phyloP scores from a whole-genome alignment of 1,284 basidiomycete genomes.

The Caloboletus firmus region DNA sequence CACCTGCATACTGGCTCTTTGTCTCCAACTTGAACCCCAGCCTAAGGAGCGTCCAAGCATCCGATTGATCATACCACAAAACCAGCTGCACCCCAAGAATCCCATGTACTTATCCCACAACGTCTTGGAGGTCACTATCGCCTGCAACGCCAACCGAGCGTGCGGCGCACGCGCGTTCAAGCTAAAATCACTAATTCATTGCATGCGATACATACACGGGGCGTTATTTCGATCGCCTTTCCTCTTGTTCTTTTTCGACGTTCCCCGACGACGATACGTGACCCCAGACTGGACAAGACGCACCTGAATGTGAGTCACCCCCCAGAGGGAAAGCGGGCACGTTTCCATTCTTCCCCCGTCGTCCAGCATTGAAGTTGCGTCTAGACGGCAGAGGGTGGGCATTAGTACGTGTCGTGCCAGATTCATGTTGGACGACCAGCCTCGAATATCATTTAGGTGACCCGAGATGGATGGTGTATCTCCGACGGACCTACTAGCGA shows the following conservation, averaged over 20 bases:
- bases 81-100: not conserved
- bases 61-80: not conserved
- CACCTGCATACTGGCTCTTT: no score
- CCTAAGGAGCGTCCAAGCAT: not conserved
- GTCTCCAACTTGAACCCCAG: no score
- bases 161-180: not conserved
- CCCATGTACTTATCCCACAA: not conserved
- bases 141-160: slow-evolving; percentile 20
- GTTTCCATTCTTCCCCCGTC: not conserved
- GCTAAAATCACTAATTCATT: slow-evolving; percentile 16
- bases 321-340: slow-evolving; percentile 16
- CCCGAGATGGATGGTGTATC: slow-evolving; percentile 4
- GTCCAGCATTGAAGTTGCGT: not conserved
- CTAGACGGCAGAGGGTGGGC: not conserved
- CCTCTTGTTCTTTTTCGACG: slow-evolving; percentile 28
- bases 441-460: slow-evolving; percentile 11
- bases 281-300: not conserved
- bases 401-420: slow-evolving; percentile 7
- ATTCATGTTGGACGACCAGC: not conserved
- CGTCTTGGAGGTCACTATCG: slow-evolving; percentile 21
- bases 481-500: slow-evolving; percentile 16
- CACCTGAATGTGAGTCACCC: slow-evolving; percentile 19
- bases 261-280: slow-evolving; percentile 5
- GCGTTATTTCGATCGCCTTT: slow-evolving; percentile 24
- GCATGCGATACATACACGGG: slow-evolving; percentile 22